Base-by-base conservation (phyloP, 2,329 filamentous ascomycete species). In the Aschersonia sp. region DNA sequence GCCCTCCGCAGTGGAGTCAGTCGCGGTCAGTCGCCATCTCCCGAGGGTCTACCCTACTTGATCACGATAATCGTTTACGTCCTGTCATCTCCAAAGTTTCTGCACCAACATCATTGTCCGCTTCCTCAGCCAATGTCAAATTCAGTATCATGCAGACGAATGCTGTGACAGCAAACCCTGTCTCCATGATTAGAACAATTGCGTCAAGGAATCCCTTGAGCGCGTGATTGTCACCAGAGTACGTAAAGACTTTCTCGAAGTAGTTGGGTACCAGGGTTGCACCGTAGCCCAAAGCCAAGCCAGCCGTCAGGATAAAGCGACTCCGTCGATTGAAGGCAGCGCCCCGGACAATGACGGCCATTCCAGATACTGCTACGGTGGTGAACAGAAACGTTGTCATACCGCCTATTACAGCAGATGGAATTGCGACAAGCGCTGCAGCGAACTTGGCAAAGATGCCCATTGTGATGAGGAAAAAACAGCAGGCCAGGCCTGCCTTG, bases 391-490 rank as follows among this genome's bases (percentile, higher is more conserved):
- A 2, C 72, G 42, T 50, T 5, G 50, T 49, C 45, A 49, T 50
- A 85, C 85, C 55, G 32, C 82, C 82, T 2, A 85, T 70, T 0
- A 85, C 79, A 0, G 80, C 59, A 1, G 73, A 50, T 9, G 50
- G 50, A 30, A 51, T 51, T 5, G 85, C 85, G 54, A 52, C 92
- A 65, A 10, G 91, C 73, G 70, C 89, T 88, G 58, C 84, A 71
- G 61, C 75, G 91, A 88, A 89, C 64, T 92, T 92, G 54, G 84
- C 78, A 56, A 91, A 88, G 51, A 92, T 69, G 12, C 87, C 87
- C 78, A 89, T 88, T 54, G 92, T 62, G 51, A 92, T 65, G 9
- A 92, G 74, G 69, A 89, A 89, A 57, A 84, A 72, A 61, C 76
- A 88, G 59, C 81, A 84, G 45, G 81, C 84, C 61, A 88, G 89